Evolutionary conservation across 1,284 basidiomycete species (phyloP).

Genomic region (Thecaphora thlaspeos): DNA sequence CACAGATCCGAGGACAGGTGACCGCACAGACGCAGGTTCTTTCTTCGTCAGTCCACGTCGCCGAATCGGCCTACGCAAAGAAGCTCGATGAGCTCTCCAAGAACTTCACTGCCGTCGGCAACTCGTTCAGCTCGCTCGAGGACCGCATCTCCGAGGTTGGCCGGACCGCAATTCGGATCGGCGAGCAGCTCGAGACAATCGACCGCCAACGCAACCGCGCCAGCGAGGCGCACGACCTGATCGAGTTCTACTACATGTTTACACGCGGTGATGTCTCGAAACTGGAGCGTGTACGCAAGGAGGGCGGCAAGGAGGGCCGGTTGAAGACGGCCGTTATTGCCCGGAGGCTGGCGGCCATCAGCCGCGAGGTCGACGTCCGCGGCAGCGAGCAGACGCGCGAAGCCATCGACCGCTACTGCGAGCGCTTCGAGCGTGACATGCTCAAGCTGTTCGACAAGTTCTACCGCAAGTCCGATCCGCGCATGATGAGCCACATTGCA

Average conservation of each 20-base stretch:
- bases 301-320: constrained; percentile 71
- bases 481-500: constrained; percentile 99
- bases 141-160: constrained; percentile 82
- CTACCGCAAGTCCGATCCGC: constrained; percentile 93
- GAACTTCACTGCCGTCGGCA: constrained; percentile 70
- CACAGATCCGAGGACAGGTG: constrained; percentile 80
- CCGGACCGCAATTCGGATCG: constrained; percentile 88
- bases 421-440: constrained; percentile 98
- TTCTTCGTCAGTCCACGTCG: constrained; percentile 83
- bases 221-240: constrained; percentile 89
- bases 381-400: constrained; percentile 54
- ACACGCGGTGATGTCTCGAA: constrained; percentile 77
- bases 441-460: constrained; percentile 81
- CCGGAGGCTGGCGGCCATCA: constrained; percentile 81
- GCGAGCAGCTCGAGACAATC: constrained; percentile 87
- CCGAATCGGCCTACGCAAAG: constrained; percentile 90
- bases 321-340: constrained; percentile 84
- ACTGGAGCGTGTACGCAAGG: constrained; percentile 78
- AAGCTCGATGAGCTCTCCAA: constrained; percentile 87
- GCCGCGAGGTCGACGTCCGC: constrained; percentile 74
- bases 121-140: constrained; percentile 49
- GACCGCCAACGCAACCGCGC: constrained; percentile 89
- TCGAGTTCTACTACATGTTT: constrained; percentile 92
- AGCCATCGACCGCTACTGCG: constrained; percentile 88
- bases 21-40: constrained; percentile 83